Conservation (phyloP, 2,329 filamentous ascomycete species). For the Penicillium sp. region DNA sequence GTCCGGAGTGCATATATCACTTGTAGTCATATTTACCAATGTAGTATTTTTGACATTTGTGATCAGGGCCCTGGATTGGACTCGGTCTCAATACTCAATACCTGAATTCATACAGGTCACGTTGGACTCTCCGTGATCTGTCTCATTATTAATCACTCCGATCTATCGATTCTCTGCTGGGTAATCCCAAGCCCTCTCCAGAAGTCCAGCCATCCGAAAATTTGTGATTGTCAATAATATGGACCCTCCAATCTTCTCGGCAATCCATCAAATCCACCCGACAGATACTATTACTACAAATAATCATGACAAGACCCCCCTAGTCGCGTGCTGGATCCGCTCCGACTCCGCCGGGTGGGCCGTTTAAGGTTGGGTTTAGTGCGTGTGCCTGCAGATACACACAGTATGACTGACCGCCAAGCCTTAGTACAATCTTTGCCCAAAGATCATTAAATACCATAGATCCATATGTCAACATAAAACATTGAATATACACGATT, state of each 20-base stretch:
- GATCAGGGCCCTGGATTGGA: not conserved
- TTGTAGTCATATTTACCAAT: no score
- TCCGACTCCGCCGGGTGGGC: conserved; percentile 16
- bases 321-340: conserved; percentile 13
- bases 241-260: not conserved
- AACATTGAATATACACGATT: not conserved
- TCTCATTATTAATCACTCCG: not conserved
- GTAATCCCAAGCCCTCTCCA: not conserved
- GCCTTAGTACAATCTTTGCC: conserved; percentile 15
- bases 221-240: not conserved
- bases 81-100: not conserved
- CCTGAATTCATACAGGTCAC: not conserved
- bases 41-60: not conserved
- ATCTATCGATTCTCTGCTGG: not conserved
- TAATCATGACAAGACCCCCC: not conserved
- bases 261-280: not conserved
- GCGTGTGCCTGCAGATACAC: conserved; percentile 29
- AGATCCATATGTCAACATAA: not conserved
- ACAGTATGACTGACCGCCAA: conserved; percentile 16
- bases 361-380: conserved; percentile 34
- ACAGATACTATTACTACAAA: not conserved
- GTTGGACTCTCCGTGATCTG: not conserved
- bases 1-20: not conserved
- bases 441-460: not conserved
- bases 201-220: not conserved